Percentiles rank a stretch among this genome's conserved stretches.
phyloP scores from a whole-genome alignment of 805 yeast genomes.

The Candida gorgasii region DNA sequence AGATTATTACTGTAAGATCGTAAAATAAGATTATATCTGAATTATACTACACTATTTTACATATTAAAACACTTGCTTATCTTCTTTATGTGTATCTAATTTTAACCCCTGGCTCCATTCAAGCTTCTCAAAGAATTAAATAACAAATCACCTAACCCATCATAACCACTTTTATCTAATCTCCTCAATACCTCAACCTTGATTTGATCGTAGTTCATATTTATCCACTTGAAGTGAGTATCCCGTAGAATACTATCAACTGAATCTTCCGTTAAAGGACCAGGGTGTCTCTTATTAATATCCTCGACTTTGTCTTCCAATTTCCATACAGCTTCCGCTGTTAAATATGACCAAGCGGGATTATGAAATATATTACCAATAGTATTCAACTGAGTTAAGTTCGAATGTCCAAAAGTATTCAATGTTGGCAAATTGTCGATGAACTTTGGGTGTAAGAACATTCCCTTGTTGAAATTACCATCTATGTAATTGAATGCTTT shows the following conservation, averaged over 20 bases:
- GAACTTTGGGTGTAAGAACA: conserved; percentile 37
- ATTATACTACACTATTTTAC: conserved; percentile 6
- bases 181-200: conserved; percentile 45
- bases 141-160: conserved; percentile 50
- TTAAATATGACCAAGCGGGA: conserved; percentile 50
- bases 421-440: conserved; percentile 29
- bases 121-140: conserved; percentile 47
- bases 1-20: too few species aligned
- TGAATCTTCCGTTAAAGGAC: conserved; percentile 51
- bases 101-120: conserved; percentile 5
- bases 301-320: conserved; percentile 43
- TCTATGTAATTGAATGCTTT: conserved; percentile 44
- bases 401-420: conserved; percentile 31
- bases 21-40: too few species aligned
- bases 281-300: conserved; percentile 45
- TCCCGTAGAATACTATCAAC: conserved; percentile 33
- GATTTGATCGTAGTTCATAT: conserved; percentile 44
- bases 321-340: conserved; percentile 45
- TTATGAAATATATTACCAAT: conserved; percentile 49
- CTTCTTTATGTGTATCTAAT: too few species aligned
- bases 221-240: conserved; percentile 36
- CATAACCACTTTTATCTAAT: conserved; percentile 46
- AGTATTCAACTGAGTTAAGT: conserved; percentile 25
- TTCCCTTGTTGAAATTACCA: conserved; percentile 36
- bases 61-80: too few species aligned